phyloP scores from a whole-genome alignment of 129 eudicot genomes.

The Lonicera japonica region DNA sequence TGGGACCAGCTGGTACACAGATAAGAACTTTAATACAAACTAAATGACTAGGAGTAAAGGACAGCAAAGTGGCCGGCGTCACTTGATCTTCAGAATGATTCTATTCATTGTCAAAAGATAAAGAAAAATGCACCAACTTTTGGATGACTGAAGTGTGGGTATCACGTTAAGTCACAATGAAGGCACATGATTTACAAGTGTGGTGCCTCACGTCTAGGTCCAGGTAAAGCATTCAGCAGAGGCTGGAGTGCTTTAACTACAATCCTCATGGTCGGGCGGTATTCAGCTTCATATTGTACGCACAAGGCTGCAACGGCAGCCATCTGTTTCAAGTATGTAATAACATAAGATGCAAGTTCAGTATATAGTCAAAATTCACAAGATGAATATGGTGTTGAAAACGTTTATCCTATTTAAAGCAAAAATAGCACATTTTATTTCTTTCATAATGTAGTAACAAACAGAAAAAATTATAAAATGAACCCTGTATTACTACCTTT shows the following conservation, averaged over 20 bases:
- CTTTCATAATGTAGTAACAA: too few relatives aligned
- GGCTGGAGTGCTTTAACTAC: constrained; percentile 82
- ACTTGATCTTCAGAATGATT: background rate
- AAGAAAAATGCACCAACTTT: background rate
- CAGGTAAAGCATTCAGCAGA: constrained; percentile 56
- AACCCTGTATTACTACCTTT: constrained; percentile 47
- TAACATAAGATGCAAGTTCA: too few relatives aligned
- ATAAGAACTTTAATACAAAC: too few relatives aligned
- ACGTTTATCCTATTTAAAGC: background rate
- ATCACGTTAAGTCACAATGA: too few relatives aligned
- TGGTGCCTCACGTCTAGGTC: constrained; percentile 46
- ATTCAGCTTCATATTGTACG: constrained; percentile 91
- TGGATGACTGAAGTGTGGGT: too few relatives aligned
- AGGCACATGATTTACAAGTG: constrained; percentile 2
- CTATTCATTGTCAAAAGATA: background rate
- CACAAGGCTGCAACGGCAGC: constrained; percentile 98
- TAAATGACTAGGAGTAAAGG: too few relatives aligned
- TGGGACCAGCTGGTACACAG: background rate
- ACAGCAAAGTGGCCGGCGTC: too few relatives aligned
- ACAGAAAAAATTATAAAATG: too few relatives aligned
- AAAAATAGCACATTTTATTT: too few relatives aligned
- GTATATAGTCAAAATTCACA: background rate
- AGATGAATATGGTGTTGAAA: background rate
- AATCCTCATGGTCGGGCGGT: constrained; percentile 89
- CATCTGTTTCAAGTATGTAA: constrained; percentile 39